These are phyloP conservation scores for Colletotrichum cereale DNA, from an alignment of 2,329 filamentous ascomycete species.

Conservation along the genomic window DNA sequence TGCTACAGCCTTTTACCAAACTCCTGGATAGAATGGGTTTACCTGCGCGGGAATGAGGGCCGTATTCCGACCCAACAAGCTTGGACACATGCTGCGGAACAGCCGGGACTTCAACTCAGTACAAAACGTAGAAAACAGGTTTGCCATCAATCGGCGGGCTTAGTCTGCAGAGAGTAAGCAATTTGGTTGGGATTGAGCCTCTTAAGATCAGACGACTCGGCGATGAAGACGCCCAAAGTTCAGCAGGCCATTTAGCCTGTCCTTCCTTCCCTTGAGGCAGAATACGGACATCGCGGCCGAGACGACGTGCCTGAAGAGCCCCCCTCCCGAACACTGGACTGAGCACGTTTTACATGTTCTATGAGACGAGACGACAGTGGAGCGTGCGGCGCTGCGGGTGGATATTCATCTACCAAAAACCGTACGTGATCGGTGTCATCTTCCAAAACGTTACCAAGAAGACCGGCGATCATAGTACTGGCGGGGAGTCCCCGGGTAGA, in stretches of 20 bases:
- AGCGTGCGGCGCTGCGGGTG: neutral
- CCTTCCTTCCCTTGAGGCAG: neutral
- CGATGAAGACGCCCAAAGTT: neutral
- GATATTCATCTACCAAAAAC: conserved; percentile 32
- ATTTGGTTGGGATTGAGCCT: neutral
- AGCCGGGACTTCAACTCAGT: neutral
- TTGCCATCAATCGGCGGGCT: neutral
- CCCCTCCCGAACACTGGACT: neutral
- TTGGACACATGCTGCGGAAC: neutral
- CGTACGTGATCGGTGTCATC: conserved; percentile 13
- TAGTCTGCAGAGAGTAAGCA: neutral
- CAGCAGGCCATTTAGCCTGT: neutral
- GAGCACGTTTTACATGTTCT: conserved; percentile 31
- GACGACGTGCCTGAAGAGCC: neutral
- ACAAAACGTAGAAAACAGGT: neutral
- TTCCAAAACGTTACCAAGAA: neutral
- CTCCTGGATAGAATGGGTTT: neutral
- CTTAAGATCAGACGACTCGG: neutral
- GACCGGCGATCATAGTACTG: neutral
- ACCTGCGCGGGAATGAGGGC: neutral
- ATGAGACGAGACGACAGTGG: conserved; percentile 20
- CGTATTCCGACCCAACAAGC: neutral
- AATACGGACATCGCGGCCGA: neutral
- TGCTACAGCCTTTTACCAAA: neutral
- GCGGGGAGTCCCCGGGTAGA: neutral